Percentiles rank a stretch among this genome's conserved stretches.
Evolutionary conservation across 2,329 filamentous ascomycete species (phyloP).

Genomic region (Nemania sp.): DNA sequence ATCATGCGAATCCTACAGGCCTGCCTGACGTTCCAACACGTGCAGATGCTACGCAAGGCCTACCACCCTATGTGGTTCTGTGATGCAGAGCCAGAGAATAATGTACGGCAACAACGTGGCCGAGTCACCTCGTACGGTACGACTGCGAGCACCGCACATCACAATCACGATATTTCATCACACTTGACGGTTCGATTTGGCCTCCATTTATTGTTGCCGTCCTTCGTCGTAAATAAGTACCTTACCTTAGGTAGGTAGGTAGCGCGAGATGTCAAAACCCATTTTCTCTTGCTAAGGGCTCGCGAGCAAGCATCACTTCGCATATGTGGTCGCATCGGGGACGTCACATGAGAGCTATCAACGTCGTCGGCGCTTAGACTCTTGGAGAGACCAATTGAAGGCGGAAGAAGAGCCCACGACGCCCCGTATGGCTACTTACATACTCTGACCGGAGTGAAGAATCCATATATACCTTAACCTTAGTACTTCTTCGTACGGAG

Average conservation of each 20-base stretch:
- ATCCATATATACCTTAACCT: no score
- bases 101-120: constrained; percentile 19
- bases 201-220: background rate
- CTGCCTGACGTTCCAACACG: background rate
- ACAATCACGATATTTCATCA: constrained; percentile 14
- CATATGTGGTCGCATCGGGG: constrained; percentile 21
- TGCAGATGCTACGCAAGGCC: constrained; percentile 2
- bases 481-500: no score
- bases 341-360: constrained; percentile 24
- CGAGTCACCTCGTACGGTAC: background rate
- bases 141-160: background rate
- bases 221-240: no score
- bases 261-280: no score
- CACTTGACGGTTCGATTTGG: constrained; percentile 1
- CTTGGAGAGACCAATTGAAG: constrained; percentile 24
- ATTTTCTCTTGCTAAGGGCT: background rate
- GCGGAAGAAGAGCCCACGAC: constrained; percentile 10
- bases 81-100: constrained; percentile 6
- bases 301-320: constrained; percentile 16
- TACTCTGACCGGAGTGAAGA: constrained; percentile 4
- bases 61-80: background rate
- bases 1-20: constrained; percentile 20
- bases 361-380: constrained; percentile 28
- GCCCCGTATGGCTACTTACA: constrained; percentile 1
- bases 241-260: no score